phyloP scores from a whole-genome alignment of 2,329 filamentous ascomycete genomes.

The Xylaria sp. region DNA sequence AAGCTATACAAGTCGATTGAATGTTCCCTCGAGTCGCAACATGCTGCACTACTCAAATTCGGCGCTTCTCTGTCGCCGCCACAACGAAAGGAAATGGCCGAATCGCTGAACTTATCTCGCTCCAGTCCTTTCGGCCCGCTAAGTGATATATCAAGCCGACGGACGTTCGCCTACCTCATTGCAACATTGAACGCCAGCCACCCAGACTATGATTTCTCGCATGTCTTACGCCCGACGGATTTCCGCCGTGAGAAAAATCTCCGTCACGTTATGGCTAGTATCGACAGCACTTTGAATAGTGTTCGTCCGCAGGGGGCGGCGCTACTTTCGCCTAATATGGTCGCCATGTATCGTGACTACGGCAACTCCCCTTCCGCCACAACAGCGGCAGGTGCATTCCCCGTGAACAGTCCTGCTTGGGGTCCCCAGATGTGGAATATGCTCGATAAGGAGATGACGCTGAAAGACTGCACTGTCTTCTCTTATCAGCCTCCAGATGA shows the following conservation, averaged over 20 bases:
- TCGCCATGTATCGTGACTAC: conserved; percentile 55
- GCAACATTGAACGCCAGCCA: conserved; percentile 97
- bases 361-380: conserved; percentile 53
- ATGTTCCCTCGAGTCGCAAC: conserved; percentile 87
- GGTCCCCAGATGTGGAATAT: conserved; percentile 90
- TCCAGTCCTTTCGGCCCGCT: conserved; percentile 93
- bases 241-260: conserved; percentile 87
- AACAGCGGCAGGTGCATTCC: conserved; percentile 53
- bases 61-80: conserved; percentile 90
- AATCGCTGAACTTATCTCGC: conserved; percentile 78
- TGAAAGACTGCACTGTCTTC: conserved; percentile 90
- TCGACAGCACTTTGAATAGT: conserved; percentile 89
- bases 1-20: conserved; percentile 98
- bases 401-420: conserved; percentile 73
- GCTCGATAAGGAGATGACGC: conserved; percentile 93
- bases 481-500: conserved; percentile 90
- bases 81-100: conserved; percentile 75
- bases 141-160: conserved; percentile 86
- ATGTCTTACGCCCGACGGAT: conserved; percentile 87
- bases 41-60: conserved; percentile 86
- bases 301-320: conserved; percentile 72
- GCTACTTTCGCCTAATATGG: conserved; percentile 51
- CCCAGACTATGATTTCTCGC: conserved; percentile 96
- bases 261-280: conserved; percentile 82
- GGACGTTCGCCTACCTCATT: conserved; percentile 95